Base-by-base conservation (phyloP, 2,329 filamentous ascomycete genomes). In the Juglanconis juglandina region DNA sequence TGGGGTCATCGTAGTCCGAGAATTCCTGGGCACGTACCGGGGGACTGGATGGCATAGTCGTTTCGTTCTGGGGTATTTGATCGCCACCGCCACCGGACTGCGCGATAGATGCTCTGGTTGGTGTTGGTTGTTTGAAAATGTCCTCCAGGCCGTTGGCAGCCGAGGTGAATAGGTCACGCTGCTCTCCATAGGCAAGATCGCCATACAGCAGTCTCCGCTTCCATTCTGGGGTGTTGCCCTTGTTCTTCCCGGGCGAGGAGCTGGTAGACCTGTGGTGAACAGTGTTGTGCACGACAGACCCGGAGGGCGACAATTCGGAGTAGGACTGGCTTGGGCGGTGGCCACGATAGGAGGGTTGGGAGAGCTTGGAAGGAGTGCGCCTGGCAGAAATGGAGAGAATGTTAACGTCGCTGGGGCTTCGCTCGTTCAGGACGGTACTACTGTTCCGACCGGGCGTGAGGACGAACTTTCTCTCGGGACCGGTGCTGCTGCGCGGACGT, bases 141-240 rank as follows among this genome's bases (percentile, higher is more conserved):
- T 90, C 94, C 74, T 97, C 92, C 11, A 99, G 79, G 4, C 91
- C 92, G 54, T 87, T 87, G 0, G 89, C 82, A 11, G 81, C 83
- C 8, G 84, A 92, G 64, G 87, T 92, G 71, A 99, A 98, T 33
- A 99, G 79, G 72, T 98, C 94, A 56, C 87, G 87, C 71, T 95
- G 91, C 69, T 96, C 92, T 39, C 90, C 91, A 68, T 91, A 91
- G 8, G 87, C 84, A 33, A 93, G 76, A 49, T 94, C 86, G 47
- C 92, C 92, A 58, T 90, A 83, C 3, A 96, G 77, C 24, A 98
- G 76, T 62, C 93, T 83, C 65, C 86, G 87, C 77, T 88, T 94
- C 94, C 94, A 98, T 77, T 98, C 94, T 0, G 94, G 91, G 0
- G 90, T 95, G 48, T 84, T 78, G 66, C 84, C 73, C 53, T 72